Base-by-base conservation (phyloP, 306 rosid genomes). In the Malus fusca region DNA sequence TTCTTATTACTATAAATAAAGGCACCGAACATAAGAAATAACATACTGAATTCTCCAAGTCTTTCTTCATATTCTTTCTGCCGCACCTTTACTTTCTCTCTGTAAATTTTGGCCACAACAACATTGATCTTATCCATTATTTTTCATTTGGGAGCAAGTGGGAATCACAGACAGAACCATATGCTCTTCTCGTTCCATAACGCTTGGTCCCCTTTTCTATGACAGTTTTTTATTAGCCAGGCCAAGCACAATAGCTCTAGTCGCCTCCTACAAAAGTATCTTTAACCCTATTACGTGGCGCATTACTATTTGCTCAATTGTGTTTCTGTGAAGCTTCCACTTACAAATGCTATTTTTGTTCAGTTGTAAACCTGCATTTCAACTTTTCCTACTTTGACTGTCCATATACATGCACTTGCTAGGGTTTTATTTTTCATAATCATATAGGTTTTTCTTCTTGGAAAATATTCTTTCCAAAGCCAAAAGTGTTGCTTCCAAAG, bases 201-300 rank as follows among this genome's bases (percentile, higher is more conserved):
- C 84, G 74, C 76, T 68, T 82, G 88, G 87, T 85, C 87, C 77
- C 89, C 64, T 79, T 83, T 82, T 86, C 78, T 30, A 72, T 81
- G 86, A 76, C 84, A 81, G 28, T 81, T 79, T 8, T 86, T 88
- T 85, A 86, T 85, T 55, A 55, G 61, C 53, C 80, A 23, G 26
- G 58, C 59, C 30, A 82, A 26, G 60, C 70, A n/a, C 28, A 22
- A 56, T 66, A 64, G 78, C 58, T 25, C 63, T 75, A 80, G 81
- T 66, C 75, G 65, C 65, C 51, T 42, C 64, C 70, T 44, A 21
- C 33, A 75, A 75, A 30, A 26, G 18, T 53, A 62, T 73, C 71
- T 31, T 75, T 44, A 11, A 62, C 33, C 68, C 22, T 35, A 22
- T 48, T 68, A 82, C 69, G 80, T 87, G 88, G 23, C 84, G 1